Conservation (phyloP, 768 basidiomycete genomes). For the Suillus americanus region DNA sequence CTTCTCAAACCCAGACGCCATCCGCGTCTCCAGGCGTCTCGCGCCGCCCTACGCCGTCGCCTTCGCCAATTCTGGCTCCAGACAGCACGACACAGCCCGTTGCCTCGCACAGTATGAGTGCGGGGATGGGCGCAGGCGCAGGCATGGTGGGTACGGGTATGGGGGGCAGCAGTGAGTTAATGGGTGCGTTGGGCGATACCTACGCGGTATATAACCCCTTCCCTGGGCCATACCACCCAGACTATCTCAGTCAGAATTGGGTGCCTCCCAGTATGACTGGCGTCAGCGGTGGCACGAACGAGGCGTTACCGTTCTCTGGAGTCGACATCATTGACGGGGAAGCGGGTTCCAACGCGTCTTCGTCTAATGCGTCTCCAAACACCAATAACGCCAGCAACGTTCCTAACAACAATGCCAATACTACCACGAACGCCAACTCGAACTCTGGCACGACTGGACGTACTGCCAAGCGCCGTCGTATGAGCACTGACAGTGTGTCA, state of each 20-base stretch:
- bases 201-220: constrained; percentile 44
- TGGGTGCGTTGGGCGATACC: constrained; percentile 44
- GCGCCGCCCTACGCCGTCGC: constrained; percentile 67
- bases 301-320: constrained; percentile 54
- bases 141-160: not conserved
- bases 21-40: constrained; percentile 76
- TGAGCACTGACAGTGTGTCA: constrained; percentile 59
- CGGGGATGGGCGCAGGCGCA: constrained; percentile 7
- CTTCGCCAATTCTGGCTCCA: constrained; percentile 66
- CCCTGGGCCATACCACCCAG: constrained; percentile 76
- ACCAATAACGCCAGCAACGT: constrained; percentile 17
- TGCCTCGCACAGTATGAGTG: constrained; percentile 26
- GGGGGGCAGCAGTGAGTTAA: constrained; percentile 47
- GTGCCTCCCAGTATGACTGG: constrained; percentile 24
- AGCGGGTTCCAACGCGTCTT: constrained; percentile 10
- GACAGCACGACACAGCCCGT: constrained; percentile 64
- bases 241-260: constrained; percentile 59
- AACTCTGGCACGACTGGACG: constrained; percentile 23
- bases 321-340: constrained; percentile 50
- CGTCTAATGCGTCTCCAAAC: not conserved
- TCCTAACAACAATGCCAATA: not conserved
- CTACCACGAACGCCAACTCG: not conserved
- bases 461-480: constrained; percentile 64
- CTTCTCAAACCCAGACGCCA: constrained; percentile 52
- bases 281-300: constrained; percentile 24